phyloP scores from a whole-genome alignment of 2,329 filamentous ascomycete genomes.

The Fusarium oligoseptatum region DNA sequence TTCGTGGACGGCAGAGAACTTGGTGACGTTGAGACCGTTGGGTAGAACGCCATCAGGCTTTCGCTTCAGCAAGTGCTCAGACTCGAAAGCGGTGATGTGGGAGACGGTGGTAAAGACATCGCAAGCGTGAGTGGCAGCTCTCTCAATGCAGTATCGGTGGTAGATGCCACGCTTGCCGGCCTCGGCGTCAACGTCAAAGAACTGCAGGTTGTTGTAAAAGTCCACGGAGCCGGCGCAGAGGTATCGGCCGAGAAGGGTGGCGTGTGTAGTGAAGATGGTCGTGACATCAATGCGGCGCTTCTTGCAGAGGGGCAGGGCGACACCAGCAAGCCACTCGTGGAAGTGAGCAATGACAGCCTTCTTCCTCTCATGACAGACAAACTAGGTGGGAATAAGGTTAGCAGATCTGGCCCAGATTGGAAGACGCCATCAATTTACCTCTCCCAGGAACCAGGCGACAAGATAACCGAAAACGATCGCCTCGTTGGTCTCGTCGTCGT shows the following conservation, averaged over 20 bases:
- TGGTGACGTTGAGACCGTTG: slow-evolving; percentile 96
- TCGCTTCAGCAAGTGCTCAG: slow-evolving; percentile 95
- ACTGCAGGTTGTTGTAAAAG: slow-evolving; percentile 99
- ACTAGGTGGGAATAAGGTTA: slow-evolving; percentile 65
- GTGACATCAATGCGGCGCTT: slow-evolving; percentile 96
- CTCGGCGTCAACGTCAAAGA: slow-evolving; percentile 96
- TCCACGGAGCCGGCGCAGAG: slow-evolving; percentile 97
- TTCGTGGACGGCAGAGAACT: slow-evolving; percentile 98
- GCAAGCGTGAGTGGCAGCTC: slow-evolving; percentile 88
- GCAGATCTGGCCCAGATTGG: slow-evolving; percentile 10
- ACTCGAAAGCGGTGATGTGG: slow-evolving; percentile 98
- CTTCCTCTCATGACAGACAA: slow-evolving; percentile 91
- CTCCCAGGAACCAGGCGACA: slow-evolving; percentile 97
- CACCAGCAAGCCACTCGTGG: slow-evolving; percentile 98
- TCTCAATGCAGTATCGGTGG: slow-evolving; percentile 97
- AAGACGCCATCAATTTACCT: slow-evolving; percentile 68
- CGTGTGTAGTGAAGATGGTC: slow-evolving; percentile 98
- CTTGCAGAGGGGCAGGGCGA: slow-evolving; percentile 90
- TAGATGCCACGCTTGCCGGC: slow-evolving; percentile 98
- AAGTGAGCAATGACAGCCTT: slow-evolving; percentile 97
- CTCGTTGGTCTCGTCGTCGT: slow-evolving; percentile 96
- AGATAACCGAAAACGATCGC: slow-evolving; percentile 97
- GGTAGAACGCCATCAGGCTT: slow-evolving; percentile 97
- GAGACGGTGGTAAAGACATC: slow-evolving; percentile 99
- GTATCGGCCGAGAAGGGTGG: slow-evolving; percentile 93